Conservation (phyloP, 2,329 filamentous ascomycete genomes). For the Fusarium guadeloupense region DNA sequence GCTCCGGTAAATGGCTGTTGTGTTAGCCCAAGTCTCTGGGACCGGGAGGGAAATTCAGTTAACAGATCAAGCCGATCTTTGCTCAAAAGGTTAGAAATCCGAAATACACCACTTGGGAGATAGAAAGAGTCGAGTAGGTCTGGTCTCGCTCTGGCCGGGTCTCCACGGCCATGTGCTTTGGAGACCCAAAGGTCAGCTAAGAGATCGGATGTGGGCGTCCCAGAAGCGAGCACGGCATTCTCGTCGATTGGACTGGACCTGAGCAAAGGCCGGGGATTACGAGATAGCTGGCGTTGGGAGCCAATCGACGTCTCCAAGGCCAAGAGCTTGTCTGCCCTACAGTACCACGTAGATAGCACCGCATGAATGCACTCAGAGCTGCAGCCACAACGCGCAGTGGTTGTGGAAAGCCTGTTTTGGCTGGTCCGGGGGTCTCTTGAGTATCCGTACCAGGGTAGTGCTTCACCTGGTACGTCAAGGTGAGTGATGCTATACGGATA, state of each 20-base stretch:
- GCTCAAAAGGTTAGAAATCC: not conserved
- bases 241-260: slow-evolving; percentile 23
- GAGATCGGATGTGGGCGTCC: slow-evolving; percentile 15
- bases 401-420: slow-evolving; percentile 38
- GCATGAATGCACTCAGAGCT: slow-evolving; percentile 31
- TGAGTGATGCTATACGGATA: no score
- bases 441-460: not conserved
- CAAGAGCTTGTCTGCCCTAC: slow-evolving; percentile 12
- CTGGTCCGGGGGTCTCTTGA: not conserved
- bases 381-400: slow-evolving; percentile 31
- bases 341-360: slow-evolving; percentile 20
- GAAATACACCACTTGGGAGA: slow-evolving; percentile 1
- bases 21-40: slow-evolving; percentile 17
- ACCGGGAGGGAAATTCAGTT: not conserved
- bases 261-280: slow-evolving; percentile 14
- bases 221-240: slow-evolving; percentile 26
- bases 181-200: slow-evolving; percentile 12
- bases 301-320: slow-evolving; percentile 31
- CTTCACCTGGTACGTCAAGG: no score
- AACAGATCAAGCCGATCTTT: slow-evolving; percentile 7
- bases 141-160: slow-evolving; percentile 20
- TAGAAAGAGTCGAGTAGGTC: not conserved
- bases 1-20: slow-evolving; percentile 19
- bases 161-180: slow-evolving; percentile 26
- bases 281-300: slow-evolving; percentile 22